These are phyloP conservation scores for Santalum album DNA, from an alignment of 164 flowering plant species.

Conservation along the genomic window DNA sequence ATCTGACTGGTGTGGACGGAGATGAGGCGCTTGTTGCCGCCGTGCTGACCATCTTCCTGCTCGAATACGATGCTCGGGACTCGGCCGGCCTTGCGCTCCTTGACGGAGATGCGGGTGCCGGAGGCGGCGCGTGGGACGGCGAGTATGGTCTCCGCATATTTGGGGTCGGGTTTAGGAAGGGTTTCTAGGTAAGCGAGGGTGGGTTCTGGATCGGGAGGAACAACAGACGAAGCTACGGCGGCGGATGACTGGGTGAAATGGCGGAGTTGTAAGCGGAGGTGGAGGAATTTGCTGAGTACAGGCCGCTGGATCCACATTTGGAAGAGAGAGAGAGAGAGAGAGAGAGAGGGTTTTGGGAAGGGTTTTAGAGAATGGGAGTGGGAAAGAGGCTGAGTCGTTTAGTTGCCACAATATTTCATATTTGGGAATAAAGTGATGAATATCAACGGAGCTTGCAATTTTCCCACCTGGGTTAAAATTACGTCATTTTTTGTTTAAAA, in stretches of 20 bases:
- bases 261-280: slow-evolving; percentile 31
- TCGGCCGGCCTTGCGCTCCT: slow-evolving; percentile 64
- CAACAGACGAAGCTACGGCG: slow-evolving; percentile 24
- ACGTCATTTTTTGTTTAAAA: no score
- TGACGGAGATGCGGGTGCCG: slow-evolving; percentile 46
- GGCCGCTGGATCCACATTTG: slow-evolving; percentile 38
- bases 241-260: slow-evolving; percentile 38
- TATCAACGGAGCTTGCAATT: no score
- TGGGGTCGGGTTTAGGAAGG: slow-evolving; percentile 72
- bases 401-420: no score
- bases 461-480: no score
- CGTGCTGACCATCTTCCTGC: slow-evolving; percentile 83
- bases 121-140: slow-evolving; percentile 59
- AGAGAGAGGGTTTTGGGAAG: background rate
- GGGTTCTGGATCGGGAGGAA: slow-evolving; percentile 15
- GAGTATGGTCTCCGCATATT: slow-evolving; percentile 54
- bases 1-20: slow-evolving; percentile 74
- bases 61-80: slow-evolving; percentile 86
- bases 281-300: slow-evolving; percentile 14
- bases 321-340: slow-evolving; percentile 7
- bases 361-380: background rate
- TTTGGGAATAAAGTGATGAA: no score
- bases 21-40: slow-evolving; percentile 87
- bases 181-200: slow-evolving; percentile 45
- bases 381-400: no score